Percentiles rank a stretch among this genome's conserved stretches.
Evolutionary conservation across 495 filamentous ascomycete species (phyloP).

Genomic region (Arthonia radiata): DNA sequence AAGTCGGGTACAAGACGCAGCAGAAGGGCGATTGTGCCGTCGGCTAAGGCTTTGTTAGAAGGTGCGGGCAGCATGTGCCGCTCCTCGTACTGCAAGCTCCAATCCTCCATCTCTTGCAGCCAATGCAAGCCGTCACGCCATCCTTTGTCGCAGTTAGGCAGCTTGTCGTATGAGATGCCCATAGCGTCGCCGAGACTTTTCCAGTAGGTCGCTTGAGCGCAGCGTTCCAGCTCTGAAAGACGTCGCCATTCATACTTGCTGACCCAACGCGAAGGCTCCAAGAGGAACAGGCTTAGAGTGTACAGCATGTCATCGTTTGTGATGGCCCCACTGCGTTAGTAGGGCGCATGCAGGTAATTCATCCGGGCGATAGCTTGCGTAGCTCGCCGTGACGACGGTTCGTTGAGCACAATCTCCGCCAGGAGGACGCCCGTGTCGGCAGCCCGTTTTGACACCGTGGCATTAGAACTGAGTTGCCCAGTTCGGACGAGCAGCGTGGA

Average conservation of each 20-base stretch:
- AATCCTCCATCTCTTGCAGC: constrained; percentile 32
- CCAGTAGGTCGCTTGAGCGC: constrained; percentile 40
- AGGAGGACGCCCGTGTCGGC: constrained; percentile 4
- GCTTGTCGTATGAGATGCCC: constrained; percentile 25
- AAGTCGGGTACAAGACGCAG: constrained; percentile 28
- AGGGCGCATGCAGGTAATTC: constrained; percentile 13
- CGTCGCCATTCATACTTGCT: constrained; percentile 35
- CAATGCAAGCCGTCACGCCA: constrained; percentile 40
- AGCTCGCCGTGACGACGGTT: constrained; percentile 1
- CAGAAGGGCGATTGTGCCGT: constrained; percentile 31
- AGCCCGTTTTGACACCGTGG: constrained; percentile 2
- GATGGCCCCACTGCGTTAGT: constrained; percentile 32
- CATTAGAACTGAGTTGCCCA: neutral
- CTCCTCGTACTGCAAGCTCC: constrained; percentile 33
- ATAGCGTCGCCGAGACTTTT: constrained; percentile 37
- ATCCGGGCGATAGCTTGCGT: constrained; percentile 2
- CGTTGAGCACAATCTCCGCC: constrained; percentile 2
- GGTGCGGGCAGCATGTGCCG: constrained; percentile 29
- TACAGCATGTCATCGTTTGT: constrained; percentile 40
- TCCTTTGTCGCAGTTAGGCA: constrained; percentile 12
- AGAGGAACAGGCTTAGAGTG: constrained; percentile 35
- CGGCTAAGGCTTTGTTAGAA: constrained; percentile 26
- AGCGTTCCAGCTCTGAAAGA: constrained; percentile 35
- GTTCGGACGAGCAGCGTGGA: constrained; percentile 2
- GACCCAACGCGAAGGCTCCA: constrained; percentile 33